Conservation (phyloP, 2,329 filamentous ascomycete genomes). For the Epichloe glyceriae region DNA sequence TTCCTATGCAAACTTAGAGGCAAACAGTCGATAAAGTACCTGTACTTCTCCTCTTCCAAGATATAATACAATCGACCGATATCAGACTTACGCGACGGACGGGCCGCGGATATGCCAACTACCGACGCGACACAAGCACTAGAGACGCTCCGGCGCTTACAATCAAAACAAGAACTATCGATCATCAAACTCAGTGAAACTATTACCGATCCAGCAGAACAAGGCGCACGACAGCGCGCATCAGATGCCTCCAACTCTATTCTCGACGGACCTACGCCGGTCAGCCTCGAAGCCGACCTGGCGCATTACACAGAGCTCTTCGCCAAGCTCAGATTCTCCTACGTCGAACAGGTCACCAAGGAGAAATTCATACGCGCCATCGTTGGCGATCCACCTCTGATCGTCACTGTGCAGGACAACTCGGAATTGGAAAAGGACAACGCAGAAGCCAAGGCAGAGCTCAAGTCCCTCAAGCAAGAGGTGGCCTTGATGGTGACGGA, state of each 20-base stretch:
- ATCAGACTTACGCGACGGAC: neutral
- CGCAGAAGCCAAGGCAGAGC: conserved; percentile 55
- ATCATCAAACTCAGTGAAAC: conserved; percentile 69
- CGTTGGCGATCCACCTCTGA: conserved; percentile 75
- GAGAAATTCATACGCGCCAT: conserved; percentile 94
- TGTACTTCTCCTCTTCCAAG: neutral
- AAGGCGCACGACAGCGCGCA: conserved; percentile 36
- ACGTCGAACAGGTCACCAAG: conserved; percentile 96
- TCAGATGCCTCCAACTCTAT: conserved; percentile 60
- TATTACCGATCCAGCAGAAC: conserved; percentile 40
- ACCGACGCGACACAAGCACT: conserved; percentile 29
- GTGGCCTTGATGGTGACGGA: conserved; percentile 61
- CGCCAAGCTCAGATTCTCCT: conserved; percentile 90
- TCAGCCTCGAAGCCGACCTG: conserved; percentile 70
- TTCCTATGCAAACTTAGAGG: neutral
- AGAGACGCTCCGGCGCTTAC: conserved; percentile 37
- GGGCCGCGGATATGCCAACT: conserved; percentile 15
- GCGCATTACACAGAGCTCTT: conserved; percentile 91
- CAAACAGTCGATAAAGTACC: neutral
- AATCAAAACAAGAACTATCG: conserved; percentile 48
- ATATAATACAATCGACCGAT: neutral
- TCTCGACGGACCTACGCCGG: conserved; percentile 56
- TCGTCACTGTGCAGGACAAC: conserved; percentile 76
- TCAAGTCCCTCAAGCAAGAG: conserved; percentile 70
- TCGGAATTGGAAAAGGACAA: conserved; percentile 57